Evolutionary conservation across 176 grass and related monocot genomes (phyloP).

Genomic region (Alopecurus myosuroides): DNA sequence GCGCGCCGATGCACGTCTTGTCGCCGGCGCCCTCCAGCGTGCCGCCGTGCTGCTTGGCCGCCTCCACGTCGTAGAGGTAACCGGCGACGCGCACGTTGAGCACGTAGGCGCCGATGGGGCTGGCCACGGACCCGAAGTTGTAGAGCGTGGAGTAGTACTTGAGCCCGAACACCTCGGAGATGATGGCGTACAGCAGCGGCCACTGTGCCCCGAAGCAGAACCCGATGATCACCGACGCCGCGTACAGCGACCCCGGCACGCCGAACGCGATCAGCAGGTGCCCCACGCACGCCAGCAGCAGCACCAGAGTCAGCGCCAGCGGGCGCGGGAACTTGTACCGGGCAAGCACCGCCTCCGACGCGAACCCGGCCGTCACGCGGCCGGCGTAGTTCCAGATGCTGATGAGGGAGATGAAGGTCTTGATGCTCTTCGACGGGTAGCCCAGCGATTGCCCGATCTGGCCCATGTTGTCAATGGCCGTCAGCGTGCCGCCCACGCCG

Average conservation of each 20-base stretch:
- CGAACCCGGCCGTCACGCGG: slow-evolving; percentile 53
- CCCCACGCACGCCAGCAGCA: slow-evolving; percentile 58
- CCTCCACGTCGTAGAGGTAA: slow-evolving; percentile 55
- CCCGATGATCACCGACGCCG: slow-evolving; percentile 44
- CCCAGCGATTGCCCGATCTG: slow-evolving; percentile 67
- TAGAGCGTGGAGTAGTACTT: slow-evolving; percentile 90
- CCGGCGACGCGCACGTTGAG: slow-evolving; percentile 65
- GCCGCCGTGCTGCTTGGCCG: slow-evolving; percentile 41
- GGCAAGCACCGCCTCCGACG: slow-evolving; percentile 42
- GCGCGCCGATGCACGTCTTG: slow-evolving; percentile 54
- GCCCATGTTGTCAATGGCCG: slow-evolving; percentile 81
- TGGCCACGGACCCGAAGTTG: slow-evolving; percentile 66
- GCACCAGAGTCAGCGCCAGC: slow-evolving; percentile 49
- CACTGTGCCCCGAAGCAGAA: slow-evolving; percentile 84
- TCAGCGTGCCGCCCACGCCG: slow-evolving; percentile 69
- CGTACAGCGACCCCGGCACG: slow-evolving; percentile 46
- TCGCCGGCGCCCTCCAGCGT: background rate
- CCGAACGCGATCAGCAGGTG: slow-evolving; percentile 84
- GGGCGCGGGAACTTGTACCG: slow-evolving; percentile 62
- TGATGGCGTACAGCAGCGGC: slow-evolving; percentile 78
- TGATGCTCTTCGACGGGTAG: slow-evolving; percentile 52
- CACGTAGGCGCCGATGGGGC: slow-evolving; percentile 64
- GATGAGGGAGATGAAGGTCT: slow-evolving; percentile 76
- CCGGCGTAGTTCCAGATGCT: slow-evolving; percentile 92
- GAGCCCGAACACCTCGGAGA: slow-evolving; percentile 78